These are phyloP conservation scores for Scleroderma citrinum DNA, from an alignment of 768 basidiomycete genomes.

Conservation along the genomic window DNA sequence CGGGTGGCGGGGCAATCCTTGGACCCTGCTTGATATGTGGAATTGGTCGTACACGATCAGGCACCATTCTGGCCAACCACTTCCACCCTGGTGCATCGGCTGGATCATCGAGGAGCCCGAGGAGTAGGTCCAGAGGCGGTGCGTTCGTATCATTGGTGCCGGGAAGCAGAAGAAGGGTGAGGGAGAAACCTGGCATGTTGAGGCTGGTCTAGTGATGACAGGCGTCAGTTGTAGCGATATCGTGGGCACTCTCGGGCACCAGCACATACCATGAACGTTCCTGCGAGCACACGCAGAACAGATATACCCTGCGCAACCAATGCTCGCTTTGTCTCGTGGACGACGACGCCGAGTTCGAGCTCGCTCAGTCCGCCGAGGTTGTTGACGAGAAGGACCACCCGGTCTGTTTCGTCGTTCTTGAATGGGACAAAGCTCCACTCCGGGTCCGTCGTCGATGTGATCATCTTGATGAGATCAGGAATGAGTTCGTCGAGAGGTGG, in stretches of 20 bases:
- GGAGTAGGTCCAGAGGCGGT: slow-evolving; percentile 38
- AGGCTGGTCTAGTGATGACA: slow-evolving; percentile 67
- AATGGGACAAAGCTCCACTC: slow-evolving; percentile 78
- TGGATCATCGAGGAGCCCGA: slow-evolving; percentile 65
- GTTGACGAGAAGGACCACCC: slow-evolving; percentile 77
- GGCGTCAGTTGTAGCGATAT: not conserved
- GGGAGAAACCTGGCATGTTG: slow-evolving; percentile 90
- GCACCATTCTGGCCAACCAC: slow-evolving; percentile 53
- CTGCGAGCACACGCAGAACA: slow-evolving; percentile 60
- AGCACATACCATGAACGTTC: slow-evolving; percentile 75
- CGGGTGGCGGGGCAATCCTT: not conserved
- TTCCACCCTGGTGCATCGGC: slow-evolving; percentile 80
- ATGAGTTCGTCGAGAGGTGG: slow-evolving; percentile 69
- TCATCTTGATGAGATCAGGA: slow-evolving; percentile 59
- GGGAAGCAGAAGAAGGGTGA: slow-evolving; percentile 77
- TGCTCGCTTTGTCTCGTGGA: slow-evolving; percentile 50
- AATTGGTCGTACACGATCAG: slow-evolving; percentile 21
- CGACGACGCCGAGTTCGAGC: slow-evolving; percentile 70
- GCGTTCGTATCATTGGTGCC: slow-evolving; percentile 32
- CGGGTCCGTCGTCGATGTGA: slow-evolving; percentile 65
- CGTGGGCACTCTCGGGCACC: no score
- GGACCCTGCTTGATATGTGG: slow-evolving; percentile 10
- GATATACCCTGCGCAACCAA: slow-evolving; percentile 52
- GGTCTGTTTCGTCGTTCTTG: slow-evolving; percentile 52
- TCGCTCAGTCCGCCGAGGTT: slow-evolving; percentile 84